These are phyloP conservation scores for Exophiala bonariae DNA, from an alignment of 2,329 filamentous ascomycete species.

Conservation along the genomic window DNA sequence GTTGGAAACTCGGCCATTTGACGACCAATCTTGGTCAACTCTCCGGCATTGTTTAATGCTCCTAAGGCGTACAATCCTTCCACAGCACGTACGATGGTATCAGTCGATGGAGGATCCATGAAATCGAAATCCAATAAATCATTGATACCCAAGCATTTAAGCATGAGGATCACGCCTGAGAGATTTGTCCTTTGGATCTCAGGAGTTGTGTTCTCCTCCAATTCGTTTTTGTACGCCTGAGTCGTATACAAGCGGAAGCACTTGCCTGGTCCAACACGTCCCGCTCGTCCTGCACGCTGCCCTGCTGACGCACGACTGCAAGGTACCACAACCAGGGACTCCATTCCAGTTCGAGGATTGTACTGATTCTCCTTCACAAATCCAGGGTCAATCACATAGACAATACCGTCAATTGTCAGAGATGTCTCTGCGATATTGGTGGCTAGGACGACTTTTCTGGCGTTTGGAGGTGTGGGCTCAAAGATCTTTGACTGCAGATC, in stretches of 20 bases:
- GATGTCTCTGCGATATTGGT: conserved; percentile 98
- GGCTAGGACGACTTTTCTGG: conserved; percentile 86
- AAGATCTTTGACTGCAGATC: conserved; percentile 94
- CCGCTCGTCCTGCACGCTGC: conserved; percentile 88
- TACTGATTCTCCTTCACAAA: conserved; percentile 96
- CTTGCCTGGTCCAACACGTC: conserved; percentile 87
- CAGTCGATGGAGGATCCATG: conserved; percentile 89
- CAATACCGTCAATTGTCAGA: conserved; percentile 92
- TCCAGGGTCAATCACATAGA: conserved; percentile 92
- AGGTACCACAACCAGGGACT: conserved; percentile 84
- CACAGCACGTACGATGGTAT: conserved; percentile 83
- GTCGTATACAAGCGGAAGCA: conserved; percentile 93
- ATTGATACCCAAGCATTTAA: conserved; percentile 92
- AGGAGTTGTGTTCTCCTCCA: conserved; percentile 87
- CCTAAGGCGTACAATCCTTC: conserved; percentile 91
- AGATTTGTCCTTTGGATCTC: conserved; percentile 94
- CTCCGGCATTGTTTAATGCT: conserved; percentile 82
- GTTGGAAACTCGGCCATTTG: conserved; percentile 96
- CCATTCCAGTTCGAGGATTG: conserved; percentile 89
- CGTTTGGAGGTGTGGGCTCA: conserved; percentile 80
- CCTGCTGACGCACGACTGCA: conserved; percentile 91
- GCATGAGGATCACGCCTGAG: conserved; percentile 86
- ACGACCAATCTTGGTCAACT: conserved; percentile 84
- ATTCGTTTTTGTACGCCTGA: conserved; percentile 90
- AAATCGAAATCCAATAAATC: conserved; percentile 97